Percentiles rank a stretch among this genome's conserved stretches.
These are phyloP conservation scores for Drechslera avenae DNA, from an alignment of 2,329 filamentous ascomycete species.

Conservation along the genomic window DNA sequence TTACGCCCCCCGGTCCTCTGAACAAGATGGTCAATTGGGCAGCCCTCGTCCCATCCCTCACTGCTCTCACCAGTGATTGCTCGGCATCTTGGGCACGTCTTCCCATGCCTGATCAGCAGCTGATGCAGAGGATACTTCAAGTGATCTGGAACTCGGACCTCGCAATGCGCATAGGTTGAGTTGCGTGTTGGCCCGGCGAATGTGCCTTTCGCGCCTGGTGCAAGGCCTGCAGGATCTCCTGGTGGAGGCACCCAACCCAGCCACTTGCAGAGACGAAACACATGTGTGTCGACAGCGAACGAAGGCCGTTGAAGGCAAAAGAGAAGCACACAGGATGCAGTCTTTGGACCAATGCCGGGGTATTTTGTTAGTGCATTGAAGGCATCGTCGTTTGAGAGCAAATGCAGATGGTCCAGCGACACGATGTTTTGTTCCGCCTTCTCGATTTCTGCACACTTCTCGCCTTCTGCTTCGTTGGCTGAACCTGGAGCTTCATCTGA, in stretches of 20 bases:
- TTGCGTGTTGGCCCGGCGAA: slow-evolving; percentile 55
- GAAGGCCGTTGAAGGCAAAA: slow-evolving; percentile 68
- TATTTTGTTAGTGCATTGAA: slow-evolving; percentile 63
- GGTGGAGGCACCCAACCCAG: slow-evolving; percentile 64
- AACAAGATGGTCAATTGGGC: slow-evolving; percentile 68
- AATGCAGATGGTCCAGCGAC: slow-evolving; percentile 67
- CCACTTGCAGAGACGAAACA: slow-evolving; percentile 67
- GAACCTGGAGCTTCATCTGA: slow-evolving; percentile 49
- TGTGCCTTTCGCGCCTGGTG: slow-evolving; percentile 45
- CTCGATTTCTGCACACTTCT: slow-evolving; percentile 63
- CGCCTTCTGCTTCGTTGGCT: slow-evolving; percentile 53
- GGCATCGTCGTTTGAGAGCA: slow-evolving; percentile 60
- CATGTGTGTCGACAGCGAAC: slow-evolving; percentile 71
- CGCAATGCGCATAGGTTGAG: slow-evolving; percentile 64
- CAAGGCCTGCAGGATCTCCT: slow-evolving; percentile 40
- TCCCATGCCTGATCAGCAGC: slow-evolving; percentile 66
- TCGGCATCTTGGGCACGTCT: slow-evolving; percentile 64
- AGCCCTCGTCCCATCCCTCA: slow-evolving; percentile 67
- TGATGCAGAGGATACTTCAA: slow-evolving; percentile 68
- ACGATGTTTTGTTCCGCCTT: slow-evolving; percentile 64
- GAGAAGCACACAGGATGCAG: slow-evolving; percentile 66
- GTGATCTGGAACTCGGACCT: slow-evolving; percentile 65
- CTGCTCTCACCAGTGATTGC: slow-evolving; percentile 66
- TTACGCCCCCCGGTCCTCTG: slow-evolving; percentile 62
- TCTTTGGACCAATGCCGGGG: slow-evolving; percentile 70